Conservation (phyloP, 139 green algal species). For the Edaphochlamys debaryana region DNA sequence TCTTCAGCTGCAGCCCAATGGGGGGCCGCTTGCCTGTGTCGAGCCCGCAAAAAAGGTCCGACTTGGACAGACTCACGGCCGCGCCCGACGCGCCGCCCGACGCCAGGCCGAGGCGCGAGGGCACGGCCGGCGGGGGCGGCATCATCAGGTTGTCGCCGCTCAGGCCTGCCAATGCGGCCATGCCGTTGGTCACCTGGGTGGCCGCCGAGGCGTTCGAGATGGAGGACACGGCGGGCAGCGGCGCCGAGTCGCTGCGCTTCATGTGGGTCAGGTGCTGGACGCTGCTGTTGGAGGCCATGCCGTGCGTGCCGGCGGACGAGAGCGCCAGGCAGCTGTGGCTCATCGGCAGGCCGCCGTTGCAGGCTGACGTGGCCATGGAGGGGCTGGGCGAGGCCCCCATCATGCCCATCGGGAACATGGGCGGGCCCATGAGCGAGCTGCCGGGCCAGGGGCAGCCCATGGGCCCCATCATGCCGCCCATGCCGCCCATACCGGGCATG, state of each 20-base stretch:
- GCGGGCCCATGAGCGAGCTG: conserved; percentile 2
- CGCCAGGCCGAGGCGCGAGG: background rate
- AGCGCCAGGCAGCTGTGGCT: conserved; percentile 34
- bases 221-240: conserved; percentile 13
- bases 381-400: background rate
- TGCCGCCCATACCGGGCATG: background rate
- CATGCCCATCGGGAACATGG: conserved; percentile 3
- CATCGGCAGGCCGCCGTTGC: background rate
- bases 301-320: background rate
- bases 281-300: background rate
- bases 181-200: background rate
- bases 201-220: background rate
- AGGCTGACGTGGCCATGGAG: background rate
- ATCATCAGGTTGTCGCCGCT: conserved; percentile 20
- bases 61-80: background rate
- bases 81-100: background rate
- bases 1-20: conserved; percentile 45
- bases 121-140: conserved; percentile 1
- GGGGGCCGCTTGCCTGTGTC: conserved; percentile 13
- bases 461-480: conserved; percentile 8
- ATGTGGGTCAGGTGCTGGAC: background rate
- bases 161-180: background rate
- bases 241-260: conserved; percentile 23
- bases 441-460: conserved; percentile 15
- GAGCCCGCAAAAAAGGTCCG: conserved; percentile 16